Conservation (phyloP, 2,329 filamentous ascomycete species). For the Zopfia rhizophila region DNA sequence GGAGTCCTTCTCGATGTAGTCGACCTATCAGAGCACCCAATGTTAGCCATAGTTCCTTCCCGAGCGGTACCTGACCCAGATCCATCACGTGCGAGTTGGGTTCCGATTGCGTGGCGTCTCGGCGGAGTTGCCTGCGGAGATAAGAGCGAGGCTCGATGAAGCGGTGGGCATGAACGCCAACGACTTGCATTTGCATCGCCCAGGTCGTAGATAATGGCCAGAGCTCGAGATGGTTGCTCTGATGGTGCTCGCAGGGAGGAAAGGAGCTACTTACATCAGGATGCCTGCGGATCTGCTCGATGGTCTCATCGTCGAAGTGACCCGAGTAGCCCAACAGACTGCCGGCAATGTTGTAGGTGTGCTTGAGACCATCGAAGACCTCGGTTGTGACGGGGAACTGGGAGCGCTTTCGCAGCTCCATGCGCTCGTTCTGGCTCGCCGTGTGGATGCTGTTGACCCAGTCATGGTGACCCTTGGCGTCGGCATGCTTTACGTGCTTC, state of each 20-base stretch:
- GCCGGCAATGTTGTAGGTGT: slow-evolving; percentile 92
- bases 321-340: slow-evolving; percentile 91
- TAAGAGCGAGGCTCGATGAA: slow-evolving; percentile 29
- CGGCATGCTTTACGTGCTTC: slow-evolving; percentile 82
- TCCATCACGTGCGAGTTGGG: slow-evolving; percentile 39
- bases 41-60: slow-evolving; percentile 34
- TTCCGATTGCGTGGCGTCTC: slow-evolving; percentile 32
- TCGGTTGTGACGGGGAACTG: slow-evolving; percentile 74
- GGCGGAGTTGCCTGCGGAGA: slow-evolving; percentile 40
- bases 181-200: not conserved
- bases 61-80: slow-evolving; percentile 28
- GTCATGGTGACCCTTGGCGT: slow-evolving; percentile 80
- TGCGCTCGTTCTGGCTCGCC: slow-evolving; percentile 73
- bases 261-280: slow-evolving; percentile 83
- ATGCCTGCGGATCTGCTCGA: slow-evolving; percentile 93
- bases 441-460: slow-evolving; percentile 92
- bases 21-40: slow-evolving; percentile 72
- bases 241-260: not conserved
- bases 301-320: slow-evolving; percentile 91
- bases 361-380: slow-evolving; percentile 86
- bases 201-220: not conserved
- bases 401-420: slow-evolving; percentile 91
- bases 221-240: slow-evolving; percentile 12
- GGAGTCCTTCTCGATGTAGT: slow-evolving; percentile 95
- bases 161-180: slow-evolving; percentile 6